Evolutionary conservation across 208 protist genomes (phyloP), one percentile per base, ranked within the genome.

Genomic region (Balamuthia mandrillaris): DNA sequence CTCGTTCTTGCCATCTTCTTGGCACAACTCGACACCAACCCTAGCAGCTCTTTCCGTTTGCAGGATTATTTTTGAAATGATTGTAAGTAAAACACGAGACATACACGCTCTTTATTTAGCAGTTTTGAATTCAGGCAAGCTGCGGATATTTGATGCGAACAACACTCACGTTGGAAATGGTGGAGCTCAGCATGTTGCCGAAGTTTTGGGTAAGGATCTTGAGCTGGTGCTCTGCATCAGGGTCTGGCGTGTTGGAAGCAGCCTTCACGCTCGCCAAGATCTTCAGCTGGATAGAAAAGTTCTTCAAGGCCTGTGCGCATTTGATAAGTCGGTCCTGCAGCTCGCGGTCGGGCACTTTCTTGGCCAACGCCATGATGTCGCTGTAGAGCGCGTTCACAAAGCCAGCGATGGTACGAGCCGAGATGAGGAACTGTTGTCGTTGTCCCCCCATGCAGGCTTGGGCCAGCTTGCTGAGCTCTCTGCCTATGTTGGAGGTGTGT

Each of bases 211-310:
- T 83, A 41, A 83, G 77, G n/a, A 87, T 70, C 6, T 87, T 42
- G 66, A 87, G 88, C 78, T 88, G 86, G 54, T 91, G 86, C 35
- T 89, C 85, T 29, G 87, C 61, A 18, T 63, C 72, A 31, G 83
- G 12, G 44, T 91, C 89, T 18, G 83, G 68, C 42, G 82, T 86
- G 14, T 87, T 72, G 14, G 68, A 82, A 16, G 86, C 89, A 31
- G 86, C 84, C 70, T 91, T 91, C 14, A 91, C 89, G 2, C 86
- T 86, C 4, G 86, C 84, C 16, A 91, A 77, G 58, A 91, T 91
- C 84, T 91, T 91, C 16, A 91, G 47, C 81, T 91, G 86, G 14
- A 91, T 86, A 10, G 84, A 87, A 21, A 52, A 91, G 58, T 89
- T 91, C 51, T 85, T 54, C 52, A 85, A 70, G 1, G 88, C 88